Evolutionary conservation across 73 alveolate genomes (phyloP).

Genomic region (Tetrahymena malaccensis): DNA sequence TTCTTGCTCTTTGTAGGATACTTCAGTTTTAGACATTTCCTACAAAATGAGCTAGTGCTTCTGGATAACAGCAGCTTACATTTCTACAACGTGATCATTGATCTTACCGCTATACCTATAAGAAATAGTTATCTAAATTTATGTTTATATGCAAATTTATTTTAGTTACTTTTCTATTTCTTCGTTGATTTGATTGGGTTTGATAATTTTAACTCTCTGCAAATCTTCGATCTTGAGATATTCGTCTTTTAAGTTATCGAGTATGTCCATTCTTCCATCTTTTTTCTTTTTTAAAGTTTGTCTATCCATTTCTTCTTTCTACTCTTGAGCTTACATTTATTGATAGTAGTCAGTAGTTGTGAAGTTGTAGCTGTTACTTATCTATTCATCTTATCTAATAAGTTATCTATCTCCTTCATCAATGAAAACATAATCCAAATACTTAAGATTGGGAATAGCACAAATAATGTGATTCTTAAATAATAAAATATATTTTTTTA

Average conservation of each 20-base stretch:
- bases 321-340: not conserved
- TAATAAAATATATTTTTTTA: not conserved
- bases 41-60: not conserved
- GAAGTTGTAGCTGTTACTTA: not conserved
- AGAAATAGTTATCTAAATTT: not conserved
- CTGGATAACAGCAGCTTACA: not conserved
- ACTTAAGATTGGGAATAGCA: slow-evolving; percentile 54
- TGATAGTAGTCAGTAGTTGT: not conserved
- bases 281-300: not conserved
- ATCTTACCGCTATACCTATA: not conserved
- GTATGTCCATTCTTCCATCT: not conserved
- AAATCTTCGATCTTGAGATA: not conserved
- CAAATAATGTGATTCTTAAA: slow-evolving; percentile 50
- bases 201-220: not conserved
- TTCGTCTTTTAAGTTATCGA: not conserved
- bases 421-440: slow-evolving; percentile 67
- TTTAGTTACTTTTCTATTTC: not conserved
- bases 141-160: not conserved
- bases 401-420: slow-evolving; percentile 55
- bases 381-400: slow-evolving; percentile 51
- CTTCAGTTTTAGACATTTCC: not conserved
- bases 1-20: not conserved
- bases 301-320: not conserved
- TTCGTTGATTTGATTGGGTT: not conserved
- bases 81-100: not conserved